These are phyloP conservation scores for Thuidium tamariscinum DNA, from an alignment of 225 moss, liverwort and hornwort species.

Conservation along the genomic window DNA sequence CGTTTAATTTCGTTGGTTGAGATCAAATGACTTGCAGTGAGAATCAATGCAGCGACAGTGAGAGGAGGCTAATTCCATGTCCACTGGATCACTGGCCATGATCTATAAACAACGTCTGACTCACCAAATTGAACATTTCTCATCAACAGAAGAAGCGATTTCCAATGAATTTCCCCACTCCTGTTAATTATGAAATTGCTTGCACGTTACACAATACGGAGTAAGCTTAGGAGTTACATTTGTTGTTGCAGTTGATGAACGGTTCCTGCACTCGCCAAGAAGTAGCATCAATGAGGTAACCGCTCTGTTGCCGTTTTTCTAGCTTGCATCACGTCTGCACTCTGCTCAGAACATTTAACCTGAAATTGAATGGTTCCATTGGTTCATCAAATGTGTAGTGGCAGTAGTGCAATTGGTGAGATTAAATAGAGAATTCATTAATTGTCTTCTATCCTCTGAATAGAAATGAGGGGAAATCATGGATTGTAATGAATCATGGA, in stretches of 20 bases:
- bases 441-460: too few relatives aligned
- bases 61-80: not conserved
- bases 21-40: not conserved
- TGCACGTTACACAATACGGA: not conserved
- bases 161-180: not conserved
- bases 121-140: not conserved
- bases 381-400: not conserved
- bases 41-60: not conserved
- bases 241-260: not conserved
- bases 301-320: not conserved
- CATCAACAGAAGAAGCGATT: not conserved
- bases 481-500: not conserved
- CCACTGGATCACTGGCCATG: not conserved
- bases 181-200: not conserved
- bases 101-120: not conserved
- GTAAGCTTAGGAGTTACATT: not conserved
- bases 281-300: not conserved
- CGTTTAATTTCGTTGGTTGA: not conserved
- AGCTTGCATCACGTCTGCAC: not conserved
- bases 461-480: not conserved
- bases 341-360: not conserved
- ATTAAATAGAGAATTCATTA: not conserved
- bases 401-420: not conserved
- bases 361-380: not conserved
- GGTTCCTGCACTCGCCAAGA: not conserved